A percentile compares a stretch with the other conserved stretches of the same genome.
Conservation (phyloP, 2,329 filamentous ascomycete genomes). For the Dactylellina parvicollis region DNA sequence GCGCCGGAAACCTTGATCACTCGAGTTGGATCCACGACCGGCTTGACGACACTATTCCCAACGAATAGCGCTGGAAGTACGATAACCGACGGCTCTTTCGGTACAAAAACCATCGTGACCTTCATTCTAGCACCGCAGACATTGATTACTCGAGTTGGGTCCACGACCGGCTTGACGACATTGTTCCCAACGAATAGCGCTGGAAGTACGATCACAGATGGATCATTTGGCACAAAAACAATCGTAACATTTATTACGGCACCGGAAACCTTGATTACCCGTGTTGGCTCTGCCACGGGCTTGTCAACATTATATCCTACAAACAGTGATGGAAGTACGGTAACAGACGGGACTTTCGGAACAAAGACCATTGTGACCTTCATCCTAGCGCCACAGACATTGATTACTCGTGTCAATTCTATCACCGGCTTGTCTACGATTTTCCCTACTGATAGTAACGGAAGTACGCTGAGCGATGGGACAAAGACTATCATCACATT, state of each 20-base stretch:
- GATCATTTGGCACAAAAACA: neutral
- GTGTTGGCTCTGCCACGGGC: neutral
- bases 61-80: constrained; percentile 1
- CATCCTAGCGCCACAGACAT: neutral
- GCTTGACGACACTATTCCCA: neutral
- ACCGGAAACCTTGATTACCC: neutral
- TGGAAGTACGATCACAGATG: constrained; percentile 2
- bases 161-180: neutral
- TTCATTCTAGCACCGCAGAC: neutral
- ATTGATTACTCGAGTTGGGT: neutral
- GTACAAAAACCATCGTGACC: neutral
- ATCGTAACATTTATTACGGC: neutral
- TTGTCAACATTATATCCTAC: neutral
- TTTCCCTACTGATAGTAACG: neutral
- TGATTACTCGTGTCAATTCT: neutral
- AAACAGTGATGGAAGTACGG: neutral
- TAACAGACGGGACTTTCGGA: neutral
- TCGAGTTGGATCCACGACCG: neutral
- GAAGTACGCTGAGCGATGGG: neutral
- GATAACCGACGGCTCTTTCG: neutral
- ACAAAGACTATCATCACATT: neutral
- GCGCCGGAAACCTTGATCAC: neutral
- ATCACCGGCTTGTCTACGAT: neutral
- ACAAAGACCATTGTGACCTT: neutral
- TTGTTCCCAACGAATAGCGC: neutral